phyloP scores from a whole-genome alignment of 2,329 filamentous ascomycete species.

The Pseudocercospora fuligena region DNA sequence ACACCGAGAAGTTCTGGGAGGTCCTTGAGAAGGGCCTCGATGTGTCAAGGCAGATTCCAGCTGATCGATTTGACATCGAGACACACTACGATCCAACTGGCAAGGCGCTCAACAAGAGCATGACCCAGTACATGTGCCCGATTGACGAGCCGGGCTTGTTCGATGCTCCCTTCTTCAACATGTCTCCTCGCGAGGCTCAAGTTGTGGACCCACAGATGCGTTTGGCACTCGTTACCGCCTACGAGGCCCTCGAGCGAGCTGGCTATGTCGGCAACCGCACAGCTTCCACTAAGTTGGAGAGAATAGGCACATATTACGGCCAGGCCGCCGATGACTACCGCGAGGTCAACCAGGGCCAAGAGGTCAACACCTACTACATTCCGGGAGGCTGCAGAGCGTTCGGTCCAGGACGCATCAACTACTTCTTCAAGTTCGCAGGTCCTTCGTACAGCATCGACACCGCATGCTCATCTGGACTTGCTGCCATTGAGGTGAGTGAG shows the following conservation, averaged over 20 bases:
- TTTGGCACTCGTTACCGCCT: constrained; percentile 24
- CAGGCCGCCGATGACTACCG: constrained; percentile 42
- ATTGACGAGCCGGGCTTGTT: constrained; percentile 46
- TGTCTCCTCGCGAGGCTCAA: constrained; percentile 39
- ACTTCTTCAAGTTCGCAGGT: constrained; percentile 32
- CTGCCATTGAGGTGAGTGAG: constrained; percentile 27
- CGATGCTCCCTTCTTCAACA: constrained; percentile 49
- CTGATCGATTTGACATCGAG: constrained; percentile 21
- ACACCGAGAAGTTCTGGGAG: constrained; percentile 26
- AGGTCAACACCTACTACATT: constrained; percentile 35
- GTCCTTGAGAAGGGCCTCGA: constrained; percentile 21
- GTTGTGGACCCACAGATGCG: constrained; percentile 22
- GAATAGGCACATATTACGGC: constrained; percentile 44
- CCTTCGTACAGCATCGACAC: constrained; percentile 38
- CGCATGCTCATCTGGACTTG: constrained; percentile 38
- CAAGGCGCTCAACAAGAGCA: constrained; percentile 29
- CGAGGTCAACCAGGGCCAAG: constrained; percentile 36
- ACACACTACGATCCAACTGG: constrained; percentile 25
- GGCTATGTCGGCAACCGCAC: constrained; percentile 35
- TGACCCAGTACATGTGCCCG: constrained; percentile 44
- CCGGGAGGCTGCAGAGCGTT: constrained; percentile 36
- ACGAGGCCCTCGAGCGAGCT: constrained; percentile 28
- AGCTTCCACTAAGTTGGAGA: constrained; percentile 33
- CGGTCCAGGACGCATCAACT: constrained; percentile 33
- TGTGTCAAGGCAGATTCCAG: constrained; percentile 18